Base-by-base conservation (phyloP, 1,139 yeast genomes). In the Debaryomycetaceae sp. region DNA sequence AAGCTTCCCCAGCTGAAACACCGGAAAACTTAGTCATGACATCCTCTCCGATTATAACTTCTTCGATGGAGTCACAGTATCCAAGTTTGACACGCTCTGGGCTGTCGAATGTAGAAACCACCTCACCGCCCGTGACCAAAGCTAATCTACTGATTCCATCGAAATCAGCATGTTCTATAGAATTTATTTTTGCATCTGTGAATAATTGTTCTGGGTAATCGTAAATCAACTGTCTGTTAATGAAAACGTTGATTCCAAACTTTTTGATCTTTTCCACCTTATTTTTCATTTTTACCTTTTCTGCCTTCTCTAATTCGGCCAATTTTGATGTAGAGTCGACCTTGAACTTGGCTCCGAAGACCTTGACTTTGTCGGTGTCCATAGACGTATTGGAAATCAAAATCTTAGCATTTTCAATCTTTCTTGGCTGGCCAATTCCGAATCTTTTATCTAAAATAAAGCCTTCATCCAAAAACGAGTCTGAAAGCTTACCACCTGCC, bases 121-220 rank as follows among this genome's bases (percentile, higher is more conserved):
- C 98, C 69, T 92, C 98, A 55, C 96, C 98, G 38, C 98, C 98
- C 5, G 98, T 91, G 18, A 91, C 98, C 37, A 92, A 73, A 4
- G 98, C 96, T 52, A 92, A 77, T 61, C 98, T 83, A 70, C 92
- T 98, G 43, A 92, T 89, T 54, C 98, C 99, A 58, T 88, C 98
- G 54, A 94, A 94, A 65, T 94, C 99, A 16, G 98, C 98, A 59
- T 94, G 98, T 67, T 92, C 98, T 49, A 92, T 88, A 28, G 97
- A 83, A 65, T 88, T 91, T 55, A 92, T 86, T 42, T 83, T 81
- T 34, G 88, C 67, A 55, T 92, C 98, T 5, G 95, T 79, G 58
- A 92, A 87, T 50, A 92, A 73, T 64, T 88, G 97, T 67, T 92
- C 98, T 24, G 99, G 98, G 77, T 92, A 94, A 68, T 92, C 97